Conservation (phyloP, 1,284 basidiomycete genomes). For the Sphagnurus paluster region DNA sequence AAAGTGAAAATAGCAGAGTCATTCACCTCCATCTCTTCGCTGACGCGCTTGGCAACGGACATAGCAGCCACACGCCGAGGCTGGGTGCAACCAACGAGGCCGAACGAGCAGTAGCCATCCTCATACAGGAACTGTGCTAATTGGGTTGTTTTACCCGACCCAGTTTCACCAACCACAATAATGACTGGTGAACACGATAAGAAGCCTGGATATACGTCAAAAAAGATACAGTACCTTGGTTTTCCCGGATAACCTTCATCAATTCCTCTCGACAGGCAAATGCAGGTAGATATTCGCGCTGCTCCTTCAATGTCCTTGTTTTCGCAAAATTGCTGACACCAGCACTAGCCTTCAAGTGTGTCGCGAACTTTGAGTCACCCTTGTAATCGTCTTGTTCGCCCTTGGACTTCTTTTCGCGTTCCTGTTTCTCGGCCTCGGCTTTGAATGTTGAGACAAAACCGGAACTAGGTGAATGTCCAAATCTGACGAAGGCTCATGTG, state of each 20-base stretch:
- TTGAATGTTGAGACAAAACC: constrained; percentile 30
- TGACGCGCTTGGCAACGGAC: constrained; percentile 98
- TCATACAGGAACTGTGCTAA: constrained; percentile 92
- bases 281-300: constrained; percentile 95
- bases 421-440: constrained; percentile 66
- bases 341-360: constrained; percentile 78
- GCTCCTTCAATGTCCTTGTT: constrained; percentile 87
- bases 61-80: constrained; percentile 97
- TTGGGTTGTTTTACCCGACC: constrained; percentile 95
- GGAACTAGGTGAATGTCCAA: constrained; percentile 76
- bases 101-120: constrained; percentile 89
- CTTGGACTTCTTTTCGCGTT: constrained; percentile 46
- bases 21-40: constrained; percentile 86
- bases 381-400: constrained; percentile 79
- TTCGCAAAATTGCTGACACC: constrained; percentile 86
- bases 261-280: constrained; percentile 97
- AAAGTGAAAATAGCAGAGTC: background rate
- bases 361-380: constrained; percentile 95
- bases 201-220: constrained; percentile 3
- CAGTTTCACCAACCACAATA: constrained; percentile 94
- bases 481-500: constrained; percentile 38
- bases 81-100: constrained; percentile 94
- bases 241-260: constrained; percentile 88
- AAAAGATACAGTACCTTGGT: constrained; percentile 73
- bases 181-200: constrained; percentile 55